Conservation (phyloP, 2,329 filamentous ascomycete genomes). For the Emericellopsis cladophorae region DNA sequence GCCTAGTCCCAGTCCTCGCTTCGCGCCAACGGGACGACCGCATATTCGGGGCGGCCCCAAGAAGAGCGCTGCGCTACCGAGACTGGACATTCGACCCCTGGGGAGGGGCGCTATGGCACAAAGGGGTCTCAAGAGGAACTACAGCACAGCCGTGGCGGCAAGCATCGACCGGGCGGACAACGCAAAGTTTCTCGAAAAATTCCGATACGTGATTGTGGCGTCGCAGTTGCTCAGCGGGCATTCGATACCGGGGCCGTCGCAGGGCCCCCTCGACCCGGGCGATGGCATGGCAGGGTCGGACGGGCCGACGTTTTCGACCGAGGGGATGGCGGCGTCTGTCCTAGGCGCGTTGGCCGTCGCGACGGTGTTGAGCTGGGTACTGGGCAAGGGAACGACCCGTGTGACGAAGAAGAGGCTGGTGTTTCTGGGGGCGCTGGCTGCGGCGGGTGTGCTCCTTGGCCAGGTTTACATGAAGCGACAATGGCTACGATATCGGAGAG, state of each 20-base stretch:
- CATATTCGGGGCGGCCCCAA: conserved; percentile 25
- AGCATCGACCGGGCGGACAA: conserved; percentile 68
- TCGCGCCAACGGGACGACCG: conserved; percentile 44
- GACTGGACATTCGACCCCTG: neutral
- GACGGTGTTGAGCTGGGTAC: conserved; percentile 61
- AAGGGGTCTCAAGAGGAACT: conserved; percentile 25
- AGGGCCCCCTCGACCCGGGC: conserved; percentile 8
- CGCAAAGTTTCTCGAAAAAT: conserved; percentile 77
- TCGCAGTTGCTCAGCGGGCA: conserved; percentile 76
- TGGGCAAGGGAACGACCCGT: conserved; percentile 34
- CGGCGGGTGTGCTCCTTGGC: conserved; percentile 40
- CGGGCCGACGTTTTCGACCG: conserved; percentile 22
- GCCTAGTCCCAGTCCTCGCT: conserved; percentile 30
- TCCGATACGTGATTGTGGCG: conserved; percentile 84
- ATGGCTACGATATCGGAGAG: conserved; percentile 67
- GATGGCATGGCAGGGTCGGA: conserved; percentile 3
- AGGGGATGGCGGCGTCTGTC: conserved; percentile 34
- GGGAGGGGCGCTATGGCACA: too few relatives aligned
- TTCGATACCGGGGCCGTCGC: conserved; percentile 26
- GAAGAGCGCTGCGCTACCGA: conserved; percentile 38
- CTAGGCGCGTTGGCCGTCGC: conserved; percentile 49
- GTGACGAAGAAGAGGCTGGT: conserved; percentile 43
- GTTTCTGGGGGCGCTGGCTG: conserved; percentile 34
- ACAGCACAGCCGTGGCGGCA: conserved; percentile 47
- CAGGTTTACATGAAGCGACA: conserved; percentile 67